Evolutionary conservation across 2,329 filamentous ascomycete genomes (phyloP).

Genomic region (Colletotrichum tofieldiae): DNA sequence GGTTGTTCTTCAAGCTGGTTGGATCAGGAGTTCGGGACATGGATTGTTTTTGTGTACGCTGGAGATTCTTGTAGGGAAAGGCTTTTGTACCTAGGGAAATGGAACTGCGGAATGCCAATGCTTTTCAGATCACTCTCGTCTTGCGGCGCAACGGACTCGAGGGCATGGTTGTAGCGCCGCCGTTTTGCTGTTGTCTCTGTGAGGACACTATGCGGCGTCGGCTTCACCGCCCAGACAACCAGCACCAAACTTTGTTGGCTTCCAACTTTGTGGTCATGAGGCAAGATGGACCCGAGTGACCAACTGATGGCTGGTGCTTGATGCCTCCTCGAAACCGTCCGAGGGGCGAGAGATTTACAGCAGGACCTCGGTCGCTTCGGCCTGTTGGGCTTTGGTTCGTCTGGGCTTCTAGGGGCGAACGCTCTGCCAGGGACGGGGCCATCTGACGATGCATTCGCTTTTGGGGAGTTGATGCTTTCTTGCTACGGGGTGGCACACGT

Average conservation of each 20-base stretch:
- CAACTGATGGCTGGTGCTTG: background rate
- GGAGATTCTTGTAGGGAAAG: slow-evolving; percentile 4
- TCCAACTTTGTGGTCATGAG: background rate
- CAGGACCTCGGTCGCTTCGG: too few species aligned
- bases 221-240: background rate
- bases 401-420: too few species aligned
- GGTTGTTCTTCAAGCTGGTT: background rate
- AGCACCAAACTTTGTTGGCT: background rate
- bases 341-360: background rate
- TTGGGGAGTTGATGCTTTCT: too few species aligned
- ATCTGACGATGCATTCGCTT: too few species aligned
- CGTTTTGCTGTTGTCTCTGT: background rate
- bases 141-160: too few species aligned
- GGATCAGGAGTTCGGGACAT: background rate
- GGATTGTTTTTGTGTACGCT: background rate
- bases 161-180: background rate
- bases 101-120: background rate
- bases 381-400: too few species aligned
- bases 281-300: background rate
- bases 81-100: background rate
- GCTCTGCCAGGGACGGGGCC: too few species aligned
- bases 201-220: background rate
- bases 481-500: too few species aligned
- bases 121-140: background rate
- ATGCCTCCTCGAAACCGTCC: background rate